Base-by-base conservation (phyloP, 331 rosid genomes). In the Telfairia occidentalis region DNA sequence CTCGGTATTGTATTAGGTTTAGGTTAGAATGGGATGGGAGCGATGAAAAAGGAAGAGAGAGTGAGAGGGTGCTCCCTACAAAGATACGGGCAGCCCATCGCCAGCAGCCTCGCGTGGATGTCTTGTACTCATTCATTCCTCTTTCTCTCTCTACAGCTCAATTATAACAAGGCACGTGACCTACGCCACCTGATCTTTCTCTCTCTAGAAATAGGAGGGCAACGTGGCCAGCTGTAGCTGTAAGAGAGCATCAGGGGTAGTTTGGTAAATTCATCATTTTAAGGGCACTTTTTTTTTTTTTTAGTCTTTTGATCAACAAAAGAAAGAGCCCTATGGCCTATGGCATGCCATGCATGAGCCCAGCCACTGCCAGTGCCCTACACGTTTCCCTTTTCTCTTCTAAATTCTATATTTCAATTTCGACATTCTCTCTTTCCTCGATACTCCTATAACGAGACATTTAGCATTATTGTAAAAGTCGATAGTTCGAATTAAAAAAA, bases 141-240 rank as follows among this genome's bases (percentile, higher is more conserved):
- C 30, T 55, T 9, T 54, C 60, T 54, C 60, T 58, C 37, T 58
- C 66, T 2, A 12, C 0, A 52, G 2, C 52, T 40, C 58, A 70
- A 43, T 67, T 24, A 67, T 70, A 28, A 49, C 58, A 70, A 70
- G 1, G 42, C 75, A 70, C 75, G 75, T 70, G 75, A 46, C 50
- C 13, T 1, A 1, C 8, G 58, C 42, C 75, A 70, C 75, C 58
- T 70, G 75, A 45, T 58, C 50, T 42, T 26, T 67, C 57, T 70
- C 57, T 66, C 71, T 29, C 12, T 59, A 63, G 15, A n/a, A 63
- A 12, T n/a, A 8, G 15, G 69, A 5, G 2, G 16, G 13, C 37
- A 70, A 70, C 75, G 75, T 70, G 75, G 75, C 75, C 75, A 70
- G 75, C 75, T 70, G 75, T 67, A 67, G 16, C 4, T 34, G 18